Percentiles rank a stretch among this genome's conserved stretches.
Conservation (phyloP, 345 rosid genomes). For the Stellera chamaejasme region DNA sequence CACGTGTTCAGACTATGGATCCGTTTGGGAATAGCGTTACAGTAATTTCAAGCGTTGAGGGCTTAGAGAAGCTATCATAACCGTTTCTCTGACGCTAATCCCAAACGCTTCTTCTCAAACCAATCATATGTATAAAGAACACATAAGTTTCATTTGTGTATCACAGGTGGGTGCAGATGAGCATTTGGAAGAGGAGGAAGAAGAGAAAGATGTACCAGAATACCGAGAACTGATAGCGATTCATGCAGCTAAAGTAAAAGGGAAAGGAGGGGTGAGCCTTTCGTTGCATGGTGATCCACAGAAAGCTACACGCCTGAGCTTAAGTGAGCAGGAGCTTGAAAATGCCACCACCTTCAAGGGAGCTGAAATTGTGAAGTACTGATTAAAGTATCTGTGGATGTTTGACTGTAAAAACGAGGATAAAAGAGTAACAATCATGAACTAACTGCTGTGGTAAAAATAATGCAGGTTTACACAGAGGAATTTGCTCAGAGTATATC, state of each 20-base stretch:
- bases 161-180: slow-evolving; percentile 14
- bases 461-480: slow-evolving; percentile 56
- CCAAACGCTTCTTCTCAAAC: too few relatives aligned
- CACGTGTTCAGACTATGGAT: too few relatives aligned
- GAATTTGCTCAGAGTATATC: slow-evolving; percentile 72
- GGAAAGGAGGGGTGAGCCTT: slow-evolving; percentile 41
- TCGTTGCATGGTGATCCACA: slow-evolving; percentile 33
- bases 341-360: slow-evolving; percentile 34
- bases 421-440: too few relatives aligned
- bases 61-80: too few relatives aligned
- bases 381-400: too few relatives aligned
- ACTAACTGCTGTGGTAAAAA: too few relatives aligned
- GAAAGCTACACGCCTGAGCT: slow-evolving; percentile 51
- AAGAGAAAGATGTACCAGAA: slow-evolving; percentile 26
- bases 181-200: slow-evolving; percentile 29
- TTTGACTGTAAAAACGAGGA: too few relatives aligned
- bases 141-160: too few relatives aligned
- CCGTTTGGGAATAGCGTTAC: too few relatives aligned
- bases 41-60: too few relatives aligned
- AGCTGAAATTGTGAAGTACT: slow-evolving; percentile 41
- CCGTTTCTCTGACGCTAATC: too few relatives aligned
- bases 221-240: slow-evolving; percentile 61
- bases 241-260: slow-evolving; percentile 64
- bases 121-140: too few relatives aligned
- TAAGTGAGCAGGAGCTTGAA: slow-evolving; percentile 67